Evolutionary conservation across 768 basidiomycete species (phyloP).

Genomic region (Vararia minispora): DNA sequence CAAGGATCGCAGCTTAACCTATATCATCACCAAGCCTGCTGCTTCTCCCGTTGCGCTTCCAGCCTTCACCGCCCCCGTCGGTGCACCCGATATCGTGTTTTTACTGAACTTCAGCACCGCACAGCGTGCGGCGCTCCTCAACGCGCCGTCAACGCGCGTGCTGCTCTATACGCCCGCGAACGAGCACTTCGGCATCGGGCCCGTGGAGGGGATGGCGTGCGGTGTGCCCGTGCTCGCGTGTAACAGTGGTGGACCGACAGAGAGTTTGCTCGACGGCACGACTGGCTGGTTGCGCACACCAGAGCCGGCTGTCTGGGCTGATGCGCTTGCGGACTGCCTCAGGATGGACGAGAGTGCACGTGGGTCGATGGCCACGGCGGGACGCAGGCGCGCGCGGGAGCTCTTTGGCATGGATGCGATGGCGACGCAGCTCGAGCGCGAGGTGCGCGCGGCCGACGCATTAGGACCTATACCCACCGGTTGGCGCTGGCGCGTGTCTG

Average conservation of each 20-base stretch:
- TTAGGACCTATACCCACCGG: slow-evolving; percentile 41
- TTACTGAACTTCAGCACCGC: slow-evolving; percentile 83
- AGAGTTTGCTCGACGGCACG: slow-evolving; percentile 52
- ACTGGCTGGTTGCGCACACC: slow-evolving; percentile 77
- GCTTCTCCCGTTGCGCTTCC: slow-evolving; percentile 30
- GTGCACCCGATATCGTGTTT: slow-evolving; percentile 61
- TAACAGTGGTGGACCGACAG: slow-evolving; percentile 80
- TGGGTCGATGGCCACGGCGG: slow-evolving; percentile 37
- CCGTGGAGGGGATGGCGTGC: slow-evolving; percentile 89
- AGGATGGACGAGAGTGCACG: slow-evolving; percentile 31
- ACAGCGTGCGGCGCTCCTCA: slow-evolving; percentile 78
- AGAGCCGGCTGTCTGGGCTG: slow-evolving; percentile 55
- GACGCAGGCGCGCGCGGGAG: slow-evolving; percentile 46
- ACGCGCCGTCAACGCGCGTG: slow-evolving; percentile 49
- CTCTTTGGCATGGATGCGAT: slow-evolving; percentile 74
- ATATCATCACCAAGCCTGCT: slow-evolving; percentile 37
- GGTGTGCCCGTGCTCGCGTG: slow-evolving; percentile 86
- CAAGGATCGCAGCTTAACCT: slow-evolving; percentile 43
- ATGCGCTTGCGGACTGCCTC: slow-evolving; percentile 52
- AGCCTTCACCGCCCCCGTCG: slow-evolving; percentile 25
- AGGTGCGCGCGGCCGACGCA: slow-evolving; percentile 39
- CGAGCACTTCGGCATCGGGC: slow-evolving; percentile 97
- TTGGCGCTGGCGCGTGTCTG: too few species aligned
- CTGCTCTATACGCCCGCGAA: slow-evolving; percentile 90
- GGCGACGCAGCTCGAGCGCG: slow-evolving; percentile 45